Conservation (phyloP, 2,329 filamentous ascomycete species). For the Myriosclerotinia curreyana region DNA sequence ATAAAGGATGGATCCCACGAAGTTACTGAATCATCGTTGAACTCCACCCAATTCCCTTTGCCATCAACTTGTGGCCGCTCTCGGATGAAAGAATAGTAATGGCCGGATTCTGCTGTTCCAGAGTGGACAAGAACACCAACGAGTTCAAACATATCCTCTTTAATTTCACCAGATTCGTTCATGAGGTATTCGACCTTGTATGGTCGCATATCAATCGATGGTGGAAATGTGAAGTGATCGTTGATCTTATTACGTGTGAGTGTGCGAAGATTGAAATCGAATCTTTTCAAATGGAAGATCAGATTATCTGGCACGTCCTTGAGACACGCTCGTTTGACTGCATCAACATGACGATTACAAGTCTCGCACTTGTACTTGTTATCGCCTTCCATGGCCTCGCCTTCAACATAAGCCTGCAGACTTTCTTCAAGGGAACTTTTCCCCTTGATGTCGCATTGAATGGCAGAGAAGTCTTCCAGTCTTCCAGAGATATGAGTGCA, state of each 20-base stretch:
- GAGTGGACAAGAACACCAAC: constrained; percentile 94
- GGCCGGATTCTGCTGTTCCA: constrained; percentile 87
- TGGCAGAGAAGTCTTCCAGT: constrained; percentile 86
- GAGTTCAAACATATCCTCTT: constrained; percentile 81
- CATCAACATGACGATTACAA: constrained; percentile 85
- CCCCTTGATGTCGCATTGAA: constrained; percentile 95
- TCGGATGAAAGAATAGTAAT: constrained; percentile 95
- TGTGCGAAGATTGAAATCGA: constrained; percentile 75
- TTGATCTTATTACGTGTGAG: constrained; percentile 90
- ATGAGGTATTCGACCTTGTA: constrained; percentile 87
- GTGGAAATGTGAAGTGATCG: constrained; percentile 86
- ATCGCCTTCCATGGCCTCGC: constrained; percentile 96
- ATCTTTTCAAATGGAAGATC: constrained; percentile 91
- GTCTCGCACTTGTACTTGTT: constrained; percentile 98
- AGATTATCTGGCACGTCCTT: constrained; percentile 92
- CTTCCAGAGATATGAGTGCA: constrained; percentile 91
- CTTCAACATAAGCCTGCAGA: constrained; percentile 90
- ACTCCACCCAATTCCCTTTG: constrained; percentile 72
- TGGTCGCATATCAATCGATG: constrained; percentile 77
- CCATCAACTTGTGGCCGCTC: constrained; percentile 60
- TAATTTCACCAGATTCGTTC: constrained; percentile 51
- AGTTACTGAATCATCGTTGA: constrained; percentile 85
- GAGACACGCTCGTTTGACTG: constrained; percentile 86
- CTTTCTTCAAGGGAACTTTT: constrained; percentile 82
- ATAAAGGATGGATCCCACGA: constrained; percentile 72